These are phyloP conservation scores for Aspergillus carbonarius DNA, from an alignment of 2,329 filamentous ascomycete species.

Conservation along the genomic window DNA sequence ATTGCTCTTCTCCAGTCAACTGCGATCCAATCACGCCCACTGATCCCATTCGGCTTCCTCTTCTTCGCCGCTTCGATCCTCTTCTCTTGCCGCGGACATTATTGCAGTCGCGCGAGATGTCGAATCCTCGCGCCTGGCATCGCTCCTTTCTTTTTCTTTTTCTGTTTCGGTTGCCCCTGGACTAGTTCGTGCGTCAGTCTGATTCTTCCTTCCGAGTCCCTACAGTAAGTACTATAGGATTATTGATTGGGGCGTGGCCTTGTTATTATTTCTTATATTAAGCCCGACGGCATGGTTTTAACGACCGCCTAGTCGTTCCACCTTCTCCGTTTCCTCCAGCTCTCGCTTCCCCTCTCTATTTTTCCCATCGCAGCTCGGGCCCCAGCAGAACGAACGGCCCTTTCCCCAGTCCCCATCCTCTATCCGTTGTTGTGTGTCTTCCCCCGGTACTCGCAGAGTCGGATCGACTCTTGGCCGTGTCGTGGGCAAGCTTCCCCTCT, in stretches of 20 bases:
- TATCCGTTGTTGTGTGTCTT: neutral
- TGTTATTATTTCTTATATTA: conserved; percentile 2
- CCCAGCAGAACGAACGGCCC: neutral
- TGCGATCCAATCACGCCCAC: neutral
- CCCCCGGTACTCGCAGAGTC: too few relatives aligned
- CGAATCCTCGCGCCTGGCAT: too few relatives aligned
- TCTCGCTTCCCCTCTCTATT: neutral
- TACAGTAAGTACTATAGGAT: too few relatives aligned
- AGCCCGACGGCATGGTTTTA: conserved; percentile 49
- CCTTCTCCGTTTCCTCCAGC: neutral
- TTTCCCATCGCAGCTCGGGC: neutral
- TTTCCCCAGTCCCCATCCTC: neutral
- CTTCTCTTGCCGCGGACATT: neutral
- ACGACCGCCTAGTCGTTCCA: conserved; percentile 33
- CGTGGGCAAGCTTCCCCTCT: too few relatives aligned
- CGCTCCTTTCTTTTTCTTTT: too few relatives aligned
- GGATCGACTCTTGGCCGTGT: too few relatives aligned
- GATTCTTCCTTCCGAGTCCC: too few relatives aligned
- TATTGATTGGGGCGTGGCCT: too few relatives aligned
- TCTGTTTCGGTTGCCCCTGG: too few relatives aligned
- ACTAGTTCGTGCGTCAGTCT: too few relatives aligned
- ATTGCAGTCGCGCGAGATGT: neutral
- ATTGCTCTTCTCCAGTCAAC: neutral
- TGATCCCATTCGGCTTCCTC: neutral
- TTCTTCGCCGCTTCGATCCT: neutral